Base-by-base conservation (phyloP, 345 rosid species). In the Dovyalis caffra region DNA sequence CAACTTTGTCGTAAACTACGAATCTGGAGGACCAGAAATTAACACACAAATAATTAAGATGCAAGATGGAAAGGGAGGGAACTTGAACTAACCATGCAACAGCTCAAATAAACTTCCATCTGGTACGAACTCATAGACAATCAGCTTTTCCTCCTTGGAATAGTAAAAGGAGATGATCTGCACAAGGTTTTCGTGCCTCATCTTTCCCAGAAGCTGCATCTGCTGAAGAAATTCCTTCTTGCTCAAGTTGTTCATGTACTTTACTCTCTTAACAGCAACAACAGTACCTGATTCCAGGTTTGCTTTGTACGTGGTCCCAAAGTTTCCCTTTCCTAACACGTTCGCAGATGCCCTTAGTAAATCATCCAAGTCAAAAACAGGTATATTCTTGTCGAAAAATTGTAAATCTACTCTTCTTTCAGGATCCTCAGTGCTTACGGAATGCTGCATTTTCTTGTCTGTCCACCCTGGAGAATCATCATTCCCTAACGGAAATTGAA, bases 281-380 rank as follows among this genome's bases (percentile, higher is more conserved):
- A 76, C 83, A 7, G 72, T 6, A 20, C 90, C 89, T 1, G 85
- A 85, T 68, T 87, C 93, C 57, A 87, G 69, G 21, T 79, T 76
- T 38, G 89, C 81, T 66, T 86, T 86, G 72, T 85, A 86, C 2
- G 93, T 89, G 1, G 71, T 79, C 38, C 93, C 85, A 18, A 83
- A 67, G 37, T 67, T 85, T 28, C 93, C 93, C 51, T 78, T 87
- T 21, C 88, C 89, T 14, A 89, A 40, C 18, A 82, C 71, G 79
- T 85, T 83, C 12, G 93, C 89, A 2, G 90, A 85, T 74, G 90
- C 85, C 68, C 88, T 78, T 0, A 89, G 86, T 64, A 89, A 79
- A 64, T 89, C 93, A 60, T 89, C 89, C 79, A 87, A 80, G 82
- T 86, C 86, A 25, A 89, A 87, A 5, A 64, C 78, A 0, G 80